Percentiles rank a stretch among this genome's conserved stretches.
phyloP scores from a whole-genome alignment of 116 monocot species.

The Zostera marina region DNA sequence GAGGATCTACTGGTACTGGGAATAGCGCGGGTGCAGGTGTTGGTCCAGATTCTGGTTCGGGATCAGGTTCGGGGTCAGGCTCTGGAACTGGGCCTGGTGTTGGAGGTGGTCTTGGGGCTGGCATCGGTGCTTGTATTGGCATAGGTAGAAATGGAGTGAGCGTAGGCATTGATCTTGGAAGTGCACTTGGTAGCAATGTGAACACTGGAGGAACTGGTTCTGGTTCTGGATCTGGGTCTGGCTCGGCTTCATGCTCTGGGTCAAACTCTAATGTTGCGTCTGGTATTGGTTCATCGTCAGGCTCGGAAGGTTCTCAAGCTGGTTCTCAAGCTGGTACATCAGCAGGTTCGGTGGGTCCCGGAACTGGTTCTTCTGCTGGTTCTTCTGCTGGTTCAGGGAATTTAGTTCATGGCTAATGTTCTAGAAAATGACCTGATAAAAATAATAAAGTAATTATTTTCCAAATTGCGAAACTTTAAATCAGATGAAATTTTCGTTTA shows the following conservation, averaged over 20 bases:
- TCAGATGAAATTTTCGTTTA: too few relatives aligned
- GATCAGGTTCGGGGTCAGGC: constrained; percentile 5
- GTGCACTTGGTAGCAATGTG: too few relatives aligned
- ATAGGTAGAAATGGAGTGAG: constrained; percentile 2
- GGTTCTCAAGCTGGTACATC: constrained; percentile 13
- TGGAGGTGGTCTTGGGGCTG: not conserved
- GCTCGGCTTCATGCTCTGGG: constrained; percentile 18
- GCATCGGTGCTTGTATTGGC: constrained; percentile 2
- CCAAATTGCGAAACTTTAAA: too few relatives aligned
- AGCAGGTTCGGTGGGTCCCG: constrained; percentile 10
- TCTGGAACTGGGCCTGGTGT: not conserved
- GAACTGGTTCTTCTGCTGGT: not conserved
- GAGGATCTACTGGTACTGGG: not conserved
- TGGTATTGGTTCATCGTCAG: not conserved
- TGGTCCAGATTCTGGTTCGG: constrained; percentile 3
- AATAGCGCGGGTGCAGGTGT: not conserved
- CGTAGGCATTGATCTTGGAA: constrained; percentile 5
- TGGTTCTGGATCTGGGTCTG: constrained; percentile 9
- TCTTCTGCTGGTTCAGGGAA: not conserved
- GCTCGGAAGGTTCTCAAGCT: constrained; percentile 2
- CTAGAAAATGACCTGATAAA: too few relatives aligned
- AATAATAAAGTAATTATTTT: too few relatives aligned
- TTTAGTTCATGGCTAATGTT: not conserved
- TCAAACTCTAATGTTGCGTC: constrained; percentile 19
- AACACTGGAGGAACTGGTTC: too few relatives aligned